Conservation (phyloP, 441 rosid genomes). For the Breynia disticha region DNA sequence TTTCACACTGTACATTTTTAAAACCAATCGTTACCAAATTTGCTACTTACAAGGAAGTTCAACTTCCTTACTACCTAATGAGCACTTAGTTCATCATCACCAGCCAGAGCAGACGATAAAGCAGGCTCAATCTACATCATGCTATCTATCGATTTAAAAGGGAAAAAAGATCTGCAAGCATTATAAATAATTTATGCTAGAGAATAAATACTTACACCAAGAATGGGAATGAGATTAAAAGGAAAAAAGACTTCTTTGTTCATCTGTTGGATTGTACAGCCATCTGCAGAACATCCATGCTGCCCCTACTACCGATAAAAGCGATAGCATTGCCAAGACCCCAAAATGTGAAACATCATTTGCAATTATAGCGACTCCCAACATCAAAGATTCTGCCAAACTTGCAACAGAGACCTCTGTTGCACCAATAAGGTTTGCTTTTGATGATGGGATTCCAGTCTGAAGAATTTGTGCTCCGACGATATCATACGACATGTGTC, state of each 20-base stretch:
- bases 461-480: constrained; percentile 95
- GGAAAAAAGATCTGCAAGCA: neutral
- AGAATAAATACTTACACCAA: constrained; percentile 14
- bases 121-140: neutral
- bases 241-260: constrained; percentile 68
- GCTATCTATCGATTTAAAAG: neutral
- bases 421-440: constrained; percentile 83
- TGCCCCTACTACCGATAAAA: constrained; percentile 71
- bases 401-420: constrained; percentile 90
- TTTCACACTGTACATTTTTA: too few species aligned
- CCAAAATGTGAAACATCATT: constrained; percentile 84
- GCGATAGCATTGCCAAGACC: constrained; percentile 57
- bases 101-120: too few species aligned
- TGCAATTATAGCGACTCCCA: constrained; percentile 74
- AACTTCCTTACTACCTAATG: too few species aligned
- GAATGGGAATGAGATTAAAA: constrained; percentile 25
- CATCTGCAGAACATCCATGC: constrained; percentile 79
- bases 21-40: too few species aligned
- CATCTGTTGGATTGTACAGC: constrained; percentile 74
- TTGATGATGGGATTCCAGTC: constrained; percentile 78
- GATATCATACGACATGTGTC: constrained; percentile 82
- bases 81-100: too few species aligned
- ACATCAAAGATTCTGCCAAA: constrained; percentile 78
- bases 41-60: too few species aligned
- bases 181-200: neutral